Percentiles rank a stretch among this genome's conserved stretches.
phyloP scores from a whole-genome alignment of 208 protist species.

The Eutreptiella sp. region DNA sequence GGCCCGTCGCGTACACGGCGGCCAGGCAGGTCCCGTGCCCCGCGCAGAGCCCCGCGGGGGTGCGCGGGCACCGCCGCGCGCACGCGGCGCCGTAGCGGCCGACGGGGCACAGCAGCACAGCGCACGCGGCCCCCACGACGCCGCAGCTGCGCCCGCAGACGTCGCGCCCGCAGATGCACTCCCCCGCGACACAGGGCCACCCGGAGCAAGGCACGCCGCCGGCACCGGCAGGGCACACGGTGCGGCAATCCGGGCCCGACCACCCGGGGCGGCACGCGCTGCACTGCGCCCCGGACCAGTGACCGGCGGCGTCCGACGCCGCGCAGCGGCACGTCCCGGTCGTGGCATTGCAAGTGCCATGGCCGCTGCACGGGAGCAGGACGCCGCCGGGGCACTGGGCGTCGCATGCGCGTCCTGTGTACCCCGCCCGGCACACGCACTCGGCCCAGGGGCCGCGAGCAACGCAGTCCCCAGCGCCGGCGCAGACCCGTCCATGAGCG shows the following conservation, averaged over 20 bases:
- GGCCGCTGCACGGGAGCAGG: conserved; percentile 7
- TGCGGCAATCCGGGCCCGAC: conserved; percentile 24
- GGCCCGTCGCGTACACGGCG: not conserved
- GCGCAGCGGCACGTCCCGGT: conserved; percentile 23
- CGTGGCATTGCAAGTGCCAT: conserved; percentile 20
- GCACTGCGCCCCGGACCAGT: not conserved
- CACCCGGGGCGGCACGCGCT: not conserved
- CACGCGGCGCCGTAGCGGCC: no score
- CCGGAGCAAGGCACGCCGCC: not conserved
- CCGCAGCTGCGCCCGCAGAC: no score
- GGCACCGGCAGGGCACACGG: conserved; percentile 17
- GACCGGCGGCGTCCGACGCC: not conserved
- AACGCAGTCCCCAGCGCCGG: no score
- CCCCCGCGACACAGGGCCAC: not conserved
- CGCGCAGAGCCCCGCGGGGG: conserved; percentile 7
- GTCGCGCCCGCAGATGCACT: conserved; percentile 22
- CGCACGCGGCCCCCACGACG: no score
- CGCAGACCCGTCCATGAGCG: no score
- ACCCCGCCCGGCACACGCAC: conserved; percentile 14
- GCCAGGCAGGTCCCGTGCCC: conserved; percentile 19
- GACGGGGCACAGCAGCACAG: no score
- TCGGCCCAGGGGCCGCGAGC: not conserved
- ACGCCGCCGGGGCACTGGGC: conserved; percentile 19
- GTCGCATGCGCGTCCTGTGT: conserved; percentile 10
- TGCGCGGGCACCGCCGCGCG: no score